Percentiles rank a stretch among this genome's conserved stretches.
These are phyloP conservation scores for Pleurotus platypus DNA, from an alignment of 768 basidiomycete species.

Conservation along the genomic window DNA sequence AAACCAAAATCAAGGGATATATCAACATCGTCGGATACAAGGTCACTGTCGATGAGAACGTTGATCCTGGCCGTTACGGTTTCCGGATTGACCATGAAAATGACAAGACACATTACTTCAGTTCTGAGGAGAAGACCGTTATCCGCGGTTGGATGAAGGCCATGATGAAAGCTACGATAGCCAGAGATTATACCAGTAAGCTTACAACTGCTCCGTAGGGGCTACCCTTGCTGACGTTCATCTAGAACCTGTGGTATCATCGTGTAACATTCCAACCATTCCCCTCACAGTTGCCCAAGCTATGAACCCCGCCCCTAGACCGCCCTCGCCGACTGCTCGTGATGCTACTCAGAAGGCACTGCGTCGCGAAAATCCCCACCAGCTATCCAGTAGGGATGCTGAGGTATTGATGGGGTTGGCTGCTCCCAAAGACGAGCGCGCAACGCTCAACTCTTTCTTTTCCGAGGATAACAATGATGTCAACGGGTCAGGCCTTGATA, in stretches of 20 bases:
- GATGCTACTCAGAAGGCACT: slow-evolving; percentile 86
- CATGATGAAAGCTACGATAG: slow-evolving; percentile 98
- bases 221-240: slow-evolving; percentile 14
- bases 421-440: slow-evolving; percentile 41
- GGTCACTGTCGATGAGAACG: slow-evolving; percentile 88
- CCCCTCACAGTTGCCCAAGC: slow-evolving; percentile 92
- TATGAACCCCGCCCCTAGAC: slow-evolving; percentile 93
- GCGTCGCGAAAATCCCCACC: slow-evolving; percentile 80
- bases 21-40: slow-evolving; percentile 90
- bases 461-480: slow-evolving; percentile 29
- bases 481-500: slow-evolving; percentile 13
- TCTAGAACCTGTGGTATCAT: slow-evolving; percentile 91
- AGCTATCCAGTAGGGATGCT: slow-evolving; percentile 77
- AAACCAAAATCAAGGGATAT: slow-evolving; percentile 95
- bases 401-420: slow-evolving; percentile 68
- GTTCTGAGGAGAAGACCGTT: slow-evolving; percentile 78
- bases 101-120: slow-evolving; percentile 88
- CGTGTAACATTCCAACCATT: slow-evolving; percentile 95
- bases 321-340: slow-evolving; percentile 86
- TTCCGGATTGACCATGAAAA: slow-evolving; percentile 90
- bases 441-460: slow-evolving; percentile 55
- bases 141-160: slow-evolving; percentile 99
- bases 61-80: slow-evolving; percentile 90
- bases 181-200: slow-evolving; percentile 86
- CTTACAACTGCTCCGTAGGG: slow-evolving; percentile 10